Percentiles rank a stretch among this genome's conserved stretches.
Evolutionary conservation across 495 filamentous ascomycete genomes (phyloP).

Genomic region (Penicillium cataractarum): DNA sequence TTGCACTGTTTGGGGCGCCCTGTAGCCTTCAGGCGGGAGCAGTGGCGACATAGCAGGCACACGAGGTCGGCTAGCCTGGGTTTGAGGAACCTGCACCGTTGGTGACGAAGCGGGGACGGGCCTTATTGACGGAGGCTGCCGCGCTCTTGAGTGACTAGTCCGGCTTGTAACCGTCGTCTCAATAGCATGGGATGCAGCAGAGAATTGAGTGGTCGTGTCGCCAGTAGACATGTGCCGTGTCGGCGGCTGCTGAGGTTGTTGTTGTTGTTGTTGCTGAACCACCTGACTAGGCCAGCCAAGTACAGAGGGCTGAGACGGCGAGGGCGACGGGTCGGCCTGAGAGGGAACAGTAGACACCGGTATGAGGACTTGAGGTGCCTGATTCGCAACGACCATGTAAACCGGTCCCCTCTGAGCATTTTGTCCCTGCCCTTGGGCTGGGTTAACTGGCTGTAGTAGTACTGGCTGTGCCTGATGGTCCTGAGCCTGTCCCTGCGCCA

Average conservation of each 20-base stretch:
- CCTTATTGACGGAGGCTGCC: background rate
- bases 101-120: background rate
- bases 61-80: background rate
- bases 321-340: background rate
- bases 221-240: background rate
- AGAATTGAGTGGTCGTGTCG: background rate
- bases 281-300: background rate
- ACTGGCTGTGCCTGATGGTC: background rate
- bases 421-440: background rate
- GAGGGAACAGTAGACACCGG: background rate
- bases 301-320: background rate
- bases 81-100: background rate
- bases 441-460: background rate
- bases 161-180: background rate
- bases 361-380: background rate
- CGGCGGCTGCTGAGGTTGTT: background rate
- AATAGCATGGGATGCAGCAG: background rate
- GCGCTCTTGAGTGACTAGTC: background rate
- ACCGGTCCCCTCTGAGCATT: background rate
- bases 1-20: constrained; percentile 42
- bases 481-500: background rate
- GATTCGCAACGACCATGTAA: background rate
- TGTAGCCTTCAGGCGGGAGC: constrained; percentile 35
- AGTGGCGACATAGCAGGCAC: constrained; percentile 18
- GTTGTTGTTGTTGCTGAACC: background rate